Evolutionary conservation across 1,284 basidiomycete species (phyloP), one percentile per base, ranked within the genome.

Genomic region (Moesziomyces parantarcticus): DNA sequence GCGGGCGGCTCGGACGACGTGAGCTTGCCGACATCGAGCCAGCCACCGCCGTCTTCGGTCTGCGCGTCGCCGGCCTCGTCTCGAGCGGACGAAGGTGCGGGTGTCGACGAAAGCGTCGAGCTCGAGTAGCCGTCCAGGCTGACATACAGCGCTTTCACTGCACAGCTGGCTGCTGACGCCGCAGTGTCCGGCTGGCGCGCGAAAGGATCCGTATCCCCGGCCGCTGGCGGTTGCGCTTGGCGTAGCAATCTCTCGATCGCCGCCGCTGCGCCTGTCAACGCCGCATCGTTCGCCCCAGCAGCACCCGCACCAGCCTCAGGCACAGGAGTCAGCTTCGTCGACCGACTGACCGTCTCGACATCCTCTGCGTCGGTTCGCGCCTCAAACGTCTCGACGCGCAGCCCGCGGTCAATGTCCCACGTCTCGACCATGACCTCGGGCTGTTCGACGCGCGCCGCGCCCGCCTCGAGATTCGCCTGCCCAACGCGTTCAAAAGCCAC

Each of bases 401-500:
- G 78, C 2, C 82, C 84, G 0, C 82, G 83, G 41, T 84, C 81
- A 16, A 83, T 75, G 47, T 83, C 78, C 69, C 77, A 81, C 14
- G 78, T 77, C 50, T 82, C 80, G 7, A 83, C 54, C n/a, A 81
- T 49, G 16, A 76, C 61, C 13, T 72, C 53, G 13, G 51, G 53
- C 45, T 44, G 43, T 16, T 50, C 56, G 26, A 36, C 44, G 9
- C 8, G n/a, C n/a, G 32, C 50, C 22, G 32, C 60, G 10, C 21
- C 43, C 20, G 34, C 13, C 40, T 47, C 50, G 22, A 21, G 40
- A 11, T 26, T 29, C 13, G 32, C 34, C 26, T 56, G 46, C 13
- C 49, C 58, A 1, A 62, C 23, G 11, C 40, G 49, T 32, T 92
- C 92, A 11, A 90, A 85, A 0, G 93, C 89, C 25, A 96, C 91